phyloP scores from a whole-genome alignment of 495 filamentous ascomycete genomes.

The Aspergillus kassunensis region DNA sequence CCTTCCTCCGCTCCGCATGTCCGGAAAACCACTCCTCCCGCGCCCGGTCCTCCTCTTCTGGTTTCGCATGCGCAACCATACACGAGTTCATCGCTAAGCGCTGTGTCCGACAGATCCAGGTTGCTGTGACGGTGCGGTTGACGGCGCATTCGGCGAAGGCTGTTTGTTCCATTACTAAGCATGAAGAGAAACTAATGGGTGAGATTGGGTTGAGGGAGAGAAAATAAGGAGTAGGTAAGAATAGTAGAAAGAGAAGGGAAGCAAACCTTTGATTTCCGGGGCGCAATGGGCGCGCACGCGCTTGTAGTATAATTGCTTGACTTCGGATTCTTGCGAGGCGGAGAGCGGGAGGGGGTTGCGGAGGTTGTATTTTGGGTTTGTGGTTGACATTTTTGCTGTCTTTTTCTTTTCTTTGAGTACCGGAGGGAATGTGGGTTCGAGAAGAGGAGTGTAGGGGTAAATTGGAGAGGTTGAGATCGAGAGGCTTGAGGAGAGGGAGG shows the following conservation, averaged over 20 bases:
- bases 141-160: conserved; percentile 88
- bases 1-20: conserved; percentile 59
- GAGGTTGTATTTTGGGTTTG: conserved; percentile 35
- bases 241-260: neutral
- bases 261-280: conserved; percentile 78
- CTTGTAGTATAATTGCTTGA: conserved; percentile 85
- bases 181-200: too few species aligned
- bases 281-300: conserved; percentile 75
- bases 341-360: conserved; percentile 91
- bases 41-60: conserved; percentile 79
- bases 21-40: conserved; percentile 89
- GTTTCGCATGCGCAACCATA: conserved; percentile 82
- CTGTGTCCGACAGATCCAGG: conserved; percentile 76
- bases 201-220: neutral
- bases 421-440: neutral
- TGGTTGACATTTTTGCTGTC: neutral
- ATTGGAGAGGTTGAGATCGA: neutral
- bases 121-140: conserved; percentile 76
- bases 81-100: conserved; percentile 87
- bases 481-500: neutral
- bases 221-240: neutral
- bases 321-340: conserved; percentile 84
- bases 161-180: conserved; percentile 24
- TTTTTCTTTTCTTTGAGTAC: neutral
- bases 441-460: too few species aligned